phyloP scores from a whole-genome alignment of 2,329 filamentous ascomycete species.

The Diaporthe ampelina region DNA sequence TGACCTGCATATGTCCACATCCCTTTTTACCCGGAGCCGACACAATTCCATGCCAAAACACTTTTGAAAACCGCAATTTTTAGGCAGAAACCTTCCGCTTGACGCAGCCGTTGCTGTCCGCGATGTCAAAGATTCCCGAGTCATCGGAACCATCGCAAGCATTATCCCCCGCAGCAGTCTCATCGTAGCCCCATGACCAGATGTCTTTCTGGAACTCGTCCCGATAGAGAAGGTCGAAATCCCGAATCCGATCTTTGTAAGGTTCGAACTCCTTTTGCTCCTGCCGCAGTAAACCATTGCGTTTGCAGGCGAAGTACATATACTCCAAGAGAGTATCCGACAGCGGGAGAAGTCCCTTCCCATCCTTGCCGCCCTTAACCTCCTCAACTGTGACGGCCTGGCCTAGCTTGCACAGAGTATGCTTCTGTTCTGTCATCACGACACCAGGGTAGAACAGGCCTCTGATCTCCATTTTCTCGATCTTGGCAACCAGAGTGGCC shows the following conservation, averaged over 20 bases:
- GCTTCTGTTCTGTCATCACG: slow-evolving; percentile 37
- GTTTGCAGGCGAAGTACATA: slow-evolving; percentile 37
- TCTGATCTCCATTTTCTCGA: slow-evolving; percentile 36
- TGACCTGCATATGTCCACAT: neutral
- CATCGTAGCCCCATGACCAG: slow-evolving; percentile 33
- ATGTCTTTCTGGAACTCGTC: slow-evolving; percentile 35
- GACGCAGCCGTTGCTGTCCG: neutral
- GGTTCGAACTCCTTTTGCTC: slow-evolving; percentile 37
- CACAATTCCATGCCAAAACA: neutral
- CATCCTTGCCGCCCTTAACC: slow-evolving; percentile 1
- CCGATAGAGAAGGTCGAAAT: slow-evolving; percentile 14
- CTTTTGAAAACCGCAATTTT: neutral
- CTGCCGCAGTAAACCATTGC: slow-evolving; percentile 1
- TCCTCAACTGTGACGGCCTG: slow-evolving; percentile 32
- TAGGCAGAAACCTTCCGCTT: slow-evolving; percentile 1
- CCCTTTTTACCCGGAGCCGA: neutral
- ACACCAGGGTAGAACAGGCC: slow-evolving; percentile 34
- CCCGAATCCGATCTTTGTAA: slow-evolving; percentile 27
- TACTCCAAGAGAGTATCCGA: slow-evolving; percentile 33
- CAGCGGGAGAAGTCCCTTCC: slow-evolving; percentile 22
- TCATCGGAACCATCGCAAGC: slow-evolving; percentile 8
- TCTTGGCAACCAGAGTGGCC: slow-evolving; percentile 22
- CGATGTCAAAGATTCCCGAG: slow-evolving; percentile 19
- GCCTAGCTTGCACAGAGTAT: slow-evolving; percentile 37
- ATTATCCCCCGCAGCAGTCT: neutral